A percentile compares a stretch with the other conserved stretches of the same genome.
These are phyloP conservation scores for Plasmodium sp. DNA, from an alignment of 169 alveolate genomes.

Conservation along the genomic window DNA sequence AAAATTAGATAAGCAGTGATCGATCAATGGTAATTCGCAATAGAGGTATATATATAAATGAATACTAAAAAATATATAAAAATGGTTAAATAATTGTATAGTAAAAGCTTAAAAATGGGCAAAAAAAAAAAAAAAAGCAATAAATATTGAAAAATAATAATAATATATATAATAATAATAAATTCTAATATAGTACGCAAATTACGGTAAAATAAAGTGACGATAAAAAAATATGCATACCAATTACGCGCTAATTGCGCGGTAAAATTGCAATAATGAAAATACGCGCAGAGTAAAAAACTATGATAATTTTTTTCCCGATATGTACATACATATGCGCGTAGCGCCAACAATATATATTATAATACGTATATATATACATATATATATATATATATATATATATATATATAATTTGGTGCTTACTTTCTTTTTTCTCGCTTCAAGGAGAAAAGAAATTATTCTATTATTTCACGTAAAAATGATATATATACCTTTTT, in stretches of 20 bases:
- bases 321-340: neutral
- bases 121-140: neutral
- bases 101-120: neutral
- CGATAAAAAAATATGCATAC: neutral
- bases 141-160: neutral
- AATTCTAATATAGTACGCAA: neutral
- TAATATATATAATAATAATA: too few relatives aligned
- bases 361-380: too few relatives aligned
- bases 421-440: neutral
- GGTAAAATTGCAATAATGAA: neutral
- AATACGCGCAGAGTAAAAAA: neutral
- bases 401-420: neutral
- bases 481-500: neutral
- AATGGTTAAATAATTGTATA: too few relatives aligned
- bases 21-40: neutral
- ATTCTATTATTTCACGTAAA: neutral
- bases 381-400: neutral
- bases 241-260: neutral
- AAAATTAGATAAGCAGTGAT: neutral
- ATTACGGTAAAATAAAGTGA: neutral
- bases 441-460: neutral
- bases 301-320: neutral
- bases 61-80: neutral
- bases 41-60: neutral
- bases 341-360: neutral